Conservation (phyloP, 371 early-diverging fungal genomes). For the Nosema muscidifuracis region DNA sequence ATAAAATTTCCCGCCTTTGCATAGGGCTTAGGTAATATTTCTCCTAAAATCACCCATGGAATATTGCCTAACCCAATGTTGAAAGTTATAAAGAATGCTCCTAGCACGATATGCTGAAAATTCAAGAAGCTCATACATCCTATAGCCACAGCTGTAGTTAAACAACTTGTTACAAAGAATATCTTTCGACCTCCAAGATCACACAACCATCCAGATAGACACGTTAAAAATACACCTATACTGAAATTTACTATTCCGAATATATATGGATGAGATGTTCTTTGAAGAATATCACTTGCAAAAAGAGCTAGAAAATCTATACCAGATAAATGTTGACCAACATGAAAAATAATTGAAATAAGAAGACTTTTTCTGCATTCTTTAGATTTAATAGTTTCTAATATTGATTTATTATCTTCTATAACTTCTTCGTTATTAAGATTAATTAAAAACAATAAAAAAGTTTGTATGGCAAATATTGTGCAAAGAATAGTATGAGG, state of each 20-base stretch:
- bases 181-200: slow-evolving; percentile 73
- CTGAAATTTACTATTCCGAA: slow-evolving; percentile 1
- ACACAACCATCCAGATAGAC: slow-evolving; percentile 67
- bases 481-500: too few species aligned
- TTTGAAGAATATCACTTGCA: slow-evolving; percentile 1
- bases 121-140: slow-evolving; percentile 65
- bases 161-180: slow-evolving; percentile 69
- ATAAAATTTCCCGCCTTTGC: slow-evolving; percentile 6
- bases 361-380: slow-evolving; percentile 57
- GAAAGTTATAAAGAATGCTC: slow-evolving; percentile 71
- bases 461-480: too few species aligned
- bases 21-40: slow-evolving; percentile 67
- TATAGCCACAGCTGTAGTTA: too few species aligned
- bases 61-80: slow-evolving; percentile 70
- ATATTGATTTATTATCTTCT: too few species aligned
- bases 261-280: not conserved
- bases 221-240: slow-evolving; percentile 64
- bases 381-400: too few species aligned
- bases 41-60: slow-evolving; percentile 70
- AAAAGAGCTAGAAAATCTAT: slow-evolving; percentile 81
- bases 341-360: slow-evolving; percentile 62
- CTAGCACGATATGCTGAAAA: slow-evolving; percentile 68
- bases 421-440: too few species aligned
- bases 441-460: too few species aligned
- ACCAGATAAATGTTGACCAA: slow-evolving; percentile 74